Evolutionary conservation across 2,329 filamentous ascomycete genomes (phyloP).

Genomic region (Biscogniauxia mediterranea): DNA sequence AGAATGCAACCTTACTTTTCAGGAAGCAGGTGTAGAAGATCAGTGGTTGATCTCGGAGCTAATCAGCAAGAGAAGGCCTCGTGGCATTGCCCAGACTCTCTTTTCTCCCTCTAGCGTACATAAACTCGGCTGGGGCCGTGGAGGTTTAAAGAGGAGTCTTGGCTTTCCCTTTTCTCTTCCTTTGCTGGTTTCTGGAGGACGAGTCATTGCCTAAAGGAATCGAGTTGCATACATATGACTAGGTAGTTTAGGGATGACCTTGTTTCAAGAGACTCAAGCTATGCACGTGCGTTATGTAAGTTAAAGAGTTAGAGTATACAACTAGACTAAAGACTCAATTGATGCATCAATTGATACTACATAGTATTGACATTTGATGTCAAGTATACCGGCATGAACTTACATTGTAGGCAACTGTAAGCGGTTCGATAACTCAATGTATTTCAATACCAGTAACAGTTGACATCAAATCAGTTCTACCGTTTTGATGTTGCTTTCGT

Average conservation of each 20-base stretch:
- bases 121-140: background rate
- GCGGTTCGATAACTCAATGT: too few species aligned
- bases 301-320: too few species aligned
- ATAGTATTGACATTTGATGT: too few species aligned
- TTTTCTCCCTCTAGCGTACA: too few species aligned
- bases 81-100: background rate
- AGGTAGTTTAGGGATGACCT: background rate
- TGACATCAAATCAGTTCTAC: too few species aligned
- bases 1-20: constrained; percentile 18
- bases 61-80: constrained; percentile 5
- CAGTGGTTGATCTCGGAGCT: constrained; percentile 14
- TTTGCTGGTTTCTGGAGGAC: background rate
- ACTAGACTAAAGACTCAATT: too few species aligned
- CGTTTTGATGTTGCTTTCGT: too few species aligned
- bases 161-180: background rate
- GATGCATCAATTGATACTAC: too few species aligned
- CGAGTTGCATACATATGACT: background rate
- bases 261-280: too few species aligned
- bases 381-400: too few species aligned
- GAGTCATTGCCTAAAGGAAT: background rate
- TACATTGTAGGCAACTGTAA: too few species aligned
- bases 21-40: constrained; percentile 15
- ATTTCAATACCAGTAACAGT: too few species aligned
- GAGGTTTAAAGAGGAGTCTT: background rate
- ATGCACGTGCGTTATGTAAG: background rate